phyloP scores from a whole-genome alignment of 2,329 filamentous ascomycete genomes.

The Metarhizium album region DNA sequence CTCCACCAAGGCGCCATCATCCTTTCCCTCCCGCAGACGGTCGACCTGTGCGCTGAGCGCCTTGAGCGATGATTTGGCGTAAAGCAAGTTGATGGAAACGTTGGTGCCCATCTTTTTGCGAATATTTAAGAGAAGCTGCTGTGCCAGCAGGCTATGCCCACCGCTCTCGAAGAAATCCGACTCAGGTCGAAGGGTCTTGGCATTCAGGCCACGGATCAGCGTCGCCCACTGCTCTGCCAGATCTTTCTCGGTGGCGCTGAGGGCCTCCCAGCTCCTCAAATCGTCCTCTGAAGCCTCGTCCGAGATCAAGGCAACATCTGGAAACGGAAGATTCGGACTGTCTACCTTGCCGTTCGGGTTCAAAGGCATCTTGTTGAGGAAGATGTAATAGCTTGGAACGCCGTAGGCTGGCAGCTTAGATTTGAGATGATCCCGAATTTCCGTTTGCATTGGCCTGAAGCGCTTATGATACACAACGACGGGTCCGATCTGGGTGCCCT shows the following conservation, averaged over 20 bases:
- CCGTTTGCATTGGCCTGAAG: slow-evolving; percentile 35
- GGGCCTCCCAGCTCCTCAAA: slow-evolving; percentile 40
- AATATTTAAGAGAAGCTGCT: slow-evolving; percentile 59
- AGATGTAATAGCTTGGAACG: slow-evolving; percentile 24
- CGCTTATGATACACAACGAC: slow-evolving; percentile 31
- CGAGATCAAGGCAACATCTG: slow-evolving; percentile 45
- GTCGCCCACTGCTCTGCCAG: slow-evolving; percentile 53
- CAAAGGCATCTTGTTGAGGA: slow-evolving; percentile 48
- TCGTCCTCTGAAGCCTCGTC: slow-evolving; percentile 33
- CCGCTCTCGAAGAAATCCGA: slow-evolving; percentile 27
- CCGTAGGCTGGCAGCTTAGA: slow-evolving; percentile 35
- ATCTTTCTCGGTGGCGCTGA: slow-evolving; percentile 28
- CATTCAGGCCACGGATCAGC: slow-evolving; percentile 56
- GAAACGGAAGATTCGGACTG: slow-evolving; percentile 67
- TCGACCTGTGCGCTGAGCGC: slow-evolving; percentile 21
- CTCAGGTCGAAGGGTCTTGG: slow-evolving; percentile 44
- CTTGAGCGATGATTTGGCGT: slow-evolving; percentile 15
- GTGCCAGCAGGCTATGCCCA: slow-evolving; percentile 44
- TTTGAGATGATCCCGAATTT: slow-evolving; percentile 56
- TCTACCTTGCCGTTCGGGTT: slow-evolving; percentile 73
- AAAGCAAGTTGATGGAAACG: slow-evolving; percentile 22
- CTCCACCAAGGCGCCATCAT: slow-evolving; percentile 18
- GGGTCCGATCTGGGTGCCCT: slow-evolving; percentile 35
- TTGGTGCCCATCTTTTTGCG: slow-evolving; percentile 19
- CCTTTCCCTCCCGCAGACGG: slow-evolving; percentile 11